Conservation (phyloP, 805 yeast species). For the Teunomyces kruisii region DNA sequence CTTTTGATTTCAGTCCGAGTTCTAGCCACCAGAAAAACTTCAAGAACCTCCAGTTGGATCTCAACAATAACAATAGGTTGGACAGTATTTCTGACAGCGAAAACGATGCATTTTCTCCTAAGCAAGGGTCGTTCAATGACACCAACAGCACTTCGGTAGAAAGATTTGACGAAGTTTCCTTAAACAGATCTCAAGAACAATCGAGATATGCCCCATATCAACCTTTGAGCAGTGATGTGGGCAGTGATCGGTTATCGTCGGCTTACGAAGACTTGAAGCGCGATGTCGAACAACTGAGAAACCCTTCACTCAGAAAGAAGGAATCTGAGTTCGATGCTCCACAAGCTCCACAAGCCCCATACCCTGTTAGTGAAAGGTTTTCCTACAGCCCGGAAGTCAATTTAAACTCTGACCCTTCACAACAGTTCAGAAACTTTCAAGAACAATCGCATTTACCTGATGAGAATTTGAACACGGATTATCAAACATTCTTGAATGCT, state of each 20-base stretch:
- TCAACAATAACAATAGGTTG: neutral
- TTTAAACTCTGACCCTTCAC: conserved; percentile 7
- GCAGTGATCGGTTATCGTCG: conserved; percentile 17
- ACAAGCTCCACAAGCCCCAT: conserved; percentile 1
- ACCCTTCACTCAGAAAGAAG: conserved; percentile 8
- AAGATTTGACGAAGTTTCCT: neutral
- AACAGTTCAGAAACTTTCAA: conserved; percentile 17
- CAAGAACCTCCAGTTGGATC: conserved; percentile 22
- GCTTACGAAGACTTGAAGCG: conserved; percentile 28
- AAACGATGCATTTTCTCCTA: conserved; percentile 6
- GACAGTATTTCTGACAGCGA: conserved; percentile 9
- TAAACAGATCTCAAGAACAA: neutral
- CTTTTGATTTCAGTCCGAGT: conserved; percentile 17
- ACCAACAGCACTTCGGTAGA: conserved; percentile 9
- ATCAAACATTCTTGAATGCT: conserved; percentile 24
- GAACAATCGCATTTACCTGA: conserved; percentile 8
- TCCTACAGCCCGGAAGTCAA: conserved; percentile 9
- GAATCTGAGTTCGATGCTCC: neutral
- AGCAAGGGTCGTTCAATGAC: conserved; percentile 6
- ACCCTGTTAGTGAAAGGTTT: conserved; percentile 3
- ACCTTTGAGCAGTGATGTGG: neutral
- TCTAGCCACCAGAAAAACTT: conserved; percentile 16
- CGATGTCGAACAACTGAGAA: conserved; percentile 25
- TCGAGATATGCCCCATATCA: neutral
- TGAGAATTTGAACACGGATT: conserved; percentile 22